Base-by-base conservation (phyloP, 2,329 filamentous ascomycete species). In the Fusarium sp. region DNA sequence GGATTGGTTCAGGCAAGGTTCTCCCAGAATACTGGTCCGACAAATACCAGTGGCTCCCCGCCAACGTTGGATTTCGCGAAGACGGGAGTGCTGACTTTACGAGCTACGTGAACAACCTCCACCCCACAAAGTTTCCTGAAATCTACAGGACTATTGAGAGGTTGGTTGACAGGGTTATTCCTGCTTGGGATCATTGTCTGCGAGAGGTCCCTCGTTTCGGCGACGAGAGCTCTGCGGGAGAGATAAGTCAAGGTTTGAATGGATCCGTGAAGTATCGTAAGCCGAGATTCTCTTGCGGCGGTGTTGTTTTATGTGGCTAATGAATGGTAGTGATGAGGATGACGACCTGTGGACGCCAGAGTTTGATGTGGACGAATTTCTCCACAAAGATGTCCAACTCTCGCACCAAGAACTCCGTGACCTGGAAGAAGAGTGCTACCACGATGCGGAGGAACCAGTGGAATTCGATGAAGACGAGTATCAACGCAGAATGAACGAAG, bases 61-160 rank as follows among this genome's bases (percentile, higher is more conserved):
- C 43, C 18, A 67, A 67, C 6, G 28, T 67, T 15, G 37, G 37
- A 2, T 50, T 63, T 18, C 21, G 28, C 1, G 37, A 57, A 0
- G 37, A 63, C 28, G 59, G 59, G 3, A 62, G 52, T 38, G 28
- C 32, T 32, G 30, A 38, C 15, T 43, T 44, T n/a, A 60, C 37
- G 0, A 68, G 65, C 18, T 60, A 68, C 19, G 54, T 60, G 12
- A 60, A 60, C 15, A 68, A 65, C 28, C 42, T 68, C 11, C 61
- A 65, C 32, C 47, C 53, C 4, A 28, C 21, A 13, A 60, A 44
- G 25, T 65, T 53, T 28, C 18, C 60, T 12, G 23, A 38, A 4
- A 30, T 65, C 6, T 65, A 68, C 16, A 35, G 18, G 13, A 49
- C 47, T 4, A 47, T n/a, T 7, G 44, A 47, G 44, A 28, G 19